Percentiles rank a stretch among this genome's conserved stretches.
phyloP scores from a whole-genome alignment of 148 eudicot genomes.

The Rhododendron vialii region DNA sequence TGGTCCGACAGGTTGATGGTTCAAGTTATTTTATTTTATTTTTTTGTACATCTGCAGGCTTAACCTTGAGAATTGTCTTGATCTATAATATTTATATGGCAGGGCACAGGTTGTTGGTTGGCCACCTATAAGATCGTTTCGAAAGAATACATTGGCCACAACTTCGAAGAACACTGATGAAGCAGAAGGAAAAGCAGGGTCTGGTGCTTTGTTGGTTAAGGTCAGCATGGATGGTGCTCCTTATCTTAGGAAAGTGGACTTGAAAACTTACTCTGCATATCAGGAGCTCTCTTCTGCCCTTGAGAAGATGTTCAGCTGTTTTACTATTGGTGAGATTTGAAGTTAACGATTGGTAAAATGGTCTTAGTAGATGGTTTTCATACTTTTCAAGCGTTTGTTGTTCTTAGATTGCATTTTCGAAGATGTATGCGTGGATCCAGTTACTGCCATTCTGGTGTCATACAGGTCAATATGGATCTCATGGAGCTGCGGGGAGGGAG shows the following conservation, averaged over 20 bases:
- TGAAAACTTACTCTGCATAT: constrained; percentile 44
- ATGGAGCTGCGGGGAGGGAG: constrained; percentile 27
- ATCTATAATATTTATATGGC: constrained; percentile 2
- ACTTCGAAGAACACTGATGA: constrained; percentile 32
- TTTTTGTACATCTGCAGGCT: not conserved
- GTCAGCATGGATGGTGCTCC: constrained; percentile 91
- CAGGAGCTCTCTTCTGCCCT: constrained; percentile 54
- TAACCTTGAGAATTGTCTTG: constrained; percentile 7
- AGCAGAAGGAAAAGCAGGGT: constrained; percentile 24
- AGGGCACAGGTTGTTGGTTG: constrained; percentile 68
- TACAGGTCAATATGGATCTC: constrained; percentile 37
- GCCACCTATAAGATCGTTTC: constrained; percentile 59
- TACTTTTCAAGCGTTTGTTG: not conserved
- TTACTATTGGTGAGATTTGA: constrained; percentile 42
- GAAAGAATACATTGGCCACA: constrained; percentile 44
- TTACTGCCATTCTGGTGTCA: constrained; percentile 11
- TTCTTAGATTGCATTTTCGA: not conserved
- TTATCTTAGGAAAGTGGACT: constrained; percentile 62
- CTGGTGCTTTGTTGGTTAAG: constrained; percentile 48
- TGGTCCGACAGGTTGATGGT: not conserved
- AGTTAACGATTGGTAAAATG: not conserved
- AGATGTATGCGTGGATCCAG: constrained; percentile 14
- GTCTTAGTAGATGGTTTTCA: not conserved
- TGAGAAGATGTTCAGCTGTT: constrained; percentile 68
- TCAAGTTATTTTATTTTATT: not conserved